Evolutionary conservation across 805 yeast species (phyloP), one percentile per base, ranked within the genome.

Genomic region (Metschnikowia picachoensis): DNA sequence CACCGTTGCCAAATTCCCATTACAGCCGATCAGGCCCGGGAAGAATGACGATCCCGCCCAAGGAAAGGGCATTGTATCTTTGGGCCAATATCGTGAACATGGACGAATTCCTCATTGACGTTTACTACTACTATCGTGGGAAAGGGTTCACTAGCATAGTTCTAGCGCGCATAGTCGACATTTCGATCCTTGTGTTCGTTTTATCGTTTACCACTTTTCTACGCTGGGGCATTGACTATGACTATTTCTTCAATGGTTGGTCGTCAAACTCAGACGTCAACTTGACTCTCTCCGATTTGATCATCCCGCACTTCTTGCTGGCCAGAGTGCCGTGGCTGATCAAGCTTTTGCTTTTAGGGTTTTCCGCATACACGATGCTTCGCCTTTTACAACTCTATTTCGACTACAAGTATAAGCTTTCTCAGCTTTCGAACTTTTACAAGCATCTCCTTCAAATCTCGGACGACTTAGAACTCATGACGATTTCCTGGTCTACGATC

Each of bases 31-130:
- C 28, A 4, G 43, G 47, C 28, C 12, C 42, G 8, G 51, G 41
- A 32, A 41, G 52, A 37, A 32, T 51, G 30, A 41, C 65, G 5
- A 70, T 72, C 17, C 74, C 76, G 13, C 76, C 76, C 4, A 65
- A 64, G 39, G 97, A 91, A 60, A 70, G 89, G 40, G 96, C 98
- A 0, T 70, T 87, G 14, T 94, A 97, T 89, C 77, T 88, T 49
- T 94, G 99, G 98, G 96, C 98, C 1, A 94, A 94, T 59, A 88
- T 94, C 20, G 88, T 87, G 55, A 94, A 94, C 63, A 75, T 94
- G 62, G 99, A 94, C 67, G 77, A 80, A 38, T 94, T 92, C 57
- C 70, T 94, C 15, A 81, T 80, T 43, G 95, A 92, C 55, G 78
- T 91, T 10, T 94, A 94, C 65, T 74, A 76, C 41, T 94, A 90